Evolutionary conservation across 352 stramenopile species (phyloP), one percentile per base, ranked within the genome.

Genomic region (Hyaloperonospora brassicae): DNA sequence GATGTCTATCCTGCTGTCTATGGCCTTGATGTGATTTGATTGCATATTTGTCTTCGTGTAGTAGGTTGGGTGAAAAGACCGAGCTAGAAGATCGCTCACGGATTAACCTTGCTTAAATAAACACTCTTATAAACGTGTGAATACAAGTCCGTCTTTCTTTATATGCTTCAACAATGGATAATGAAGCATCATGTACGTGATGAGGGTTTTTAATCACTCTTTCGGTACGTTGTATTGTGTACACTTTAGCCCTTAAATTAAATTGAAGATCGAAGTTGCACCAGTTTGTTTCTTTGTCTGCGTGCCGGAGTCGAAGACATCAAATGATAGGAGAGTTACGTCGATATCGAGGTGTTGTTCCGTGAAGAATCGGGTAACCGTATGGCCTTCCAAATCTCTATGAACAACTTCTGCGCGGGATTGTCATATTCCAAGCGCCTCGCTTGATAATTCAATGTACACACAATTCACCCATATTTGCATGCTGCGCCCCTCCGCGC

Each of bases 341-440:
- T n/a, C n/a, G n/a, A n/a, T n/a, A n/a, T n/a, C n/a, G n/a, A n/a
- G n/a, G n/a, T 55, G 2, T 13, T 13, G 23, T 10, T 50, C 55
- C 14, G 56, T 66, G 12, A 59, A 49, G 25, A 64, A 44, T 22
- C 38, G 41, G 13, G 50, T 11, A 1, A 55, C 14, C 31, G 46
- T 40, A 39, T 52, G 50, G 31, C 59, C 57, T 38, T 49, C 25
- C 1, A 5, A 10, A 13, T 6, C 1, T 22, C 24, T 49, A 13
- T 49, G 35, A 21, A 49, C 35, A 25, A 49, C 25, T 5, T 49
- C 55, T 0, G 49, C 53, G 25, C 61, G 58, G 0, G 48, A 52
- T 38, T 3, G 52, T 56, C 50, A 61, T 57, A n/a, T 65, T 65
- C 52, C 47, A 65, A 35, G 14, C 47, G 0, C 50, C 57, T n/a